Conservation (phyloP, 345 rosid species). For the Erysimum cheiranthoides region DNA sequence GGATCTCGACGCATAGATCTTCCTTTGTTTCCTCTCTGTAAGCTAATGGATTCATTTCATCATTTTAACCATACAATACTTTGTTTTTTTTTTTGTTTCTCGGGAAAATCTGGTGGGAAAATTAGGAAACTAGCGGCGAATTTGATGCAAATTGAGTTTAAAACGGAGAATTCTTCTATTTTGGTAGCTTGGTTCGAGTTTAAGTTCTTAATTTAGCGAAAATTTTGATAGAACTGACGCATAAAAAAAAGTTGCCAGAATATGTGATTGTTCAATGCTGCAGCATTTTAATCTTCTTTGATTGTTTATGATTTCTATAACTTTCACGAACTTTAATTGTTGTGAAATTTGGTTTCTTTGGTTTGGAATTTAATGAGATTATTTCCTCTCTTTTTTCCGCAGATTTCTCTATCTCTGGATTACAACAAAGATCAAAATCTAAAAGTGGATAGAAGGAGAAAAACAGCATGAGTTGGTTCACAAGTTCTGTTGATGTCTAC, state of each 20-base stretch:
- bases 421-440: slow-evolving; percentile 10
- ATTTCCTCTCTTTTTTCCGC: background rate
- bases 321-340: background rate
- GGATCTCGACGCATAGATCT: slow-evolving; percentile 22
- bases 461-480: slow-evolving; percentile 66
- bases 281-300: background rate
- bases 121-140: background rate
- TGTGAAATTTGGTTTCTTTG: background rate
- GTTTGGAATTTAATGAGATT: slow-evolving; percentile 13
- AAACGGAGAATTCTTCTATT: background rate
- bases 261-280: slow-evolving; percentile 15
- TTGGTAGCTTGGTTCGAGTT: background rate
- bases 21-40: slow-evolving; percentile 30
- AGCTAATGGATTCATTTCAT: slow-evolving; percentile 18
- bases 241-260: background rate
- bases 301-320: background rate
- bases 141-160: slow-evolving; percentile 1
- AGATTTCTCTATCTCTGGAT: background rate
- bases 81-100: background rate
- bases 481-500: slow-evolving; percentile 56
- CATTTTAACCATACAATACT: too few species aligned
- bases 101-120: background rate
- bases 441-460: slow-evolving; percentile 9
- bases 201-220: background rate
- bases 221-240: background rate